A percentile compares a stretch with the other conserved stretches of the same genome.
Conservation (phyloP, 345 rosid species). For the Nasturtium officinale region DNA sequence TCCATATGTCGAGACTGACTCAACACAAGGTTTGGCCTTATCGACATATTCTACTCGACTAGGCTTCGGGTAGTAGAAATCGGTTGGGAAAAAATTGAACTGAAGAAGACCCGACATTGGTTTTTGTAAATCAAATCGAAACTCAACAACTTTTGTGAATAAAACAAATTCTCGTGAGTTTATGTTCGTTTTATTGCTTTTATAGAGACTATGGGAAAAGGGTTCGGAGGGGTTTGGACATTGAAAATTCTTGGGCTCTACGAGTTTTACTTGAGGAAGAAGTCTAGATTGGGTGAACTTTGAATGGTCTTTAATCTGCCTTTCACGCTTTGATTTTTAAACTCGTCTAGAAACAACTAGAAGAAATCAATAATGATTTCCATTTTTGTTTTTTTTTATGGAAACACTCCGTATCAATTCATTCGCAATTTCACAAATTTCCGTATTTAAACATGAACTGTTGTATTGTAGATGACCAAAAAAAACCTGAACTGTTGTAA, state of each 20-base stretch:
- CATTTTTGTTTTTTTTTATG: not conserved
- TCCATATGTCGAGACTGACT: constrained; percentile 10
- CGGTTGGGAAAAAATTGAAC: constrained; percentile 56
- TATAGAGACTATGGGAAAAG: not conserved
- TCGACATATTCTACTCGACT: constrained; percentile 23
- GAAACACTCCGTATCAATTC: constrained; percentile 4
- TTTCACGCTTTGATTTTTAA: constrained; percentile 15
- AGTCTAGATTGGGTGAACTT: constrained; percentile 14
- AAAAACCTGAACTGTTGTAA: no score
- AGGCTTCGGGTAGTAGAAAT: constrained; percentile 47
- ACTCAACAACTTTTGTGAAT: not conserved
- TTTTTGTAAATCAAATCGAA: not conserved
- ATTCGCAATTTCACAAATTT: not conserved
- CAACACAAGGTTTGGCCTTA: constrained; percentile 30
- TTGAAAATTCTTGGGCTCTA: constrained; percentile 26
- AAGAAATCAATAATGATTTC: constrained; percentile 6
- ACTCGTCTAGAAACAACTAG: constrained; percentile 24
- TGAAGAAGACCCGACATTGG: constrained; percentile 46
- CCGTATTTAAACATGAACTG: not conserved
- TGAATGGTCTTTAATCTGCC: constrained; percentile 20
- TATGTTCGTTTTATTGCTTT: not conserved
- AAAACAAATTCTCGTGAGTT: not conserved
- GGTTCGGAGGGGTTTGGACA: not conserved
- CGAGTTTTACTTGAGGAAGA: constrained; percentile 37
- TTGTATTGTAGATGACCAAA: no score